Conservation (phyloP, 441 rosid genomes). For the Mallotus repandus region DNA sequence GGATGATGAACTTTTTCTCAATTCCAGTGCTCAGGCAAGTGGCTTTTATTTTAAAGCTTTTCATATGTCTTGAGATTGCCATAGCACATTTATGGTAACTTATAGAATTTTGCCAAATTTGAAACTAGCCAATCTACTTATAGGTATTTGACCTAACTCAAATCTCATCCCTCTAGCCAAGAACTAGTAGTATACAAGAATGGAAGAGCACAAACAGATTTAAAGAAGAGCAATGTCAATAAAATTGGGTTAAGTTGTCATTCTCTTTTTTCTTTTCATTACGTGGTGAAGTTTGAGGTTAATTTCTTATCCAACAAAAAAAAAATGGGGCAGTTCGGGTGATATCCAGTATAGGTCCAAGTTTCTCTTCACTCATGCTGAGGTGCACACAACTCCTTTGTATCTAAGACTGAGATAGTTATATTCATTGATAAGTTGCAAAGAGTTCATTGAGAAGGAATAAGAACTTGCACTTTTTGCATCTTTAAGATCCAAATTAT, state of each 20-base stretch:
- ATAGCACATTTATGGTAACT: not conserved
- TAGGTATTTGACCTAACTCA: not conserved
- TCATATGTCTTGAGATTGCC: slow-evolving; percentile 1
- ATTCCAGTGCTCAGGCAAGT: slow-evolving; percentile 74
- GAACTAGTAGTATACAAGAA: not conserved
- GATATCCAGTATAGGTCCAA: no score
- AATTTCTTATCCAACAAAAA: not conserved
- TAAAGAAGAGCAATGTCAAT: not conserved
- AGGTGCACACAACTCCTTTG: no score
- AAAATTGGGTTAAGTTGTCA: not conserved
- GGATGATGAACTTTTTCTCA: slow-evolving; percentile 91
- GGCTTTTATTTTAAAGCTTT: slow-evolving; percentile 19
- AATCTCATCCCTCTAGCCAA: not conserved
- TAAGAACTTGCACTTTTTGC: not conserved
- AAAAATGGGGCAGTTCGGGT: not conserved
- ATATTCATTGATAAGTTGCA: no score
- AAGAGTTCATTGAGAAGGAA: not conserved
- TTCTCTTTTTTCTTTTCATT: not conserved
- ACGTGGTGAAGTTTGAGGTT: not conserved
- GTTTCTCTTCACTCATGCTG: no score
- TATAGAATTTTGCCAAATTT: not conserved
- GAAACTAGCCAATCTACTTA: not conserved
- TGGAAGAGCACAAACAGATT: not conserved
- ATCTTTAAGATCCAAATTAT: not conserved
- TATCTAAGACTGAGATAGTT: no score